A percentile compares a stretch with the other conserved stretches of the same genome.
These are phyloP conservation scores for Clarireedia homoeocarpa DNA, from an alignment of 2,329 filamentous ascomycete genomes.

Conservation along the genomic window DNA sequence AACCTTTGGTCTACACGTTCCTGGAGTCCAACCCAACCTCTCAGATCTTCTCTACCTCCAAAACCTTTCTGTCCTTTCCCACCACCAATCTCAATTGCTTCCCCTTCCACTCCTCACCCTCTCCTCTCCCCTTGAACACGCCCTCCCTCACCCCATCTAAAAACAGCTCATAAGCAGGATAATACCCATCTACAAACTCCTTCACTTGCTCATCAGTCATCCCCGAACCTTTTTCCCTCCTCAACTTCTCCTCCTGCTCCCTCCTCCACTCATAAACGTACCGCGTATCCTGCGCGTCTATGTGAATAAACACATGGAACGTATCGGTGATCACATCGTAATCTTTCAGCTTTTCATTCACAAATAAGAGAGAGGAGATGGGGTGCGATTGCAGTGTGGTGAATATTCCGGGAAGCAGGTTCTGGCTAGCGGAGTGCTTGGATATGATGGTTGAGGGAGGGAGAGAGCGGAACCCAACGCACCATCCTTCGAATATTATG, in stretches of 20 bases:
- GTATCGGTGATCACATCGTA: conserved; percentile 53
- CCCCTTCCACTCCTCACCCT: conserved; percentile 27
- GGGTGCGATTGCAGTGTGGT: conserved; percentile 37
- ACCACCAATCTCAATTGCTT: conserved; percentile 44
- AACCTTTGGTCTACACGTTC: background rate
- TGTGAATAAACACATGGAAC: conserved; percentile 57
- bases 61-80: conserved; percentile 37
- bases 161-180: conserved; percentile 49
- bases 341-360: conserved; percentile 49
- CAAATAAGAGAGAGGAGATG: conserved; percentile 46
- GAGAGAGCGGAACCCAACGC: conserved; percentile 57
- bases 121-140: conserved; percentile 31
- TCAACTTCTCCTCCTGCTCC: conserved; percentile 54
- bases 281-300: conserved; percentile 51
- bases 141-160: conserved; percentile 41
- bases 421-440: conserved; percentile 31
- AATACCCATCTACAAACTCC: conserved; percentile 55
- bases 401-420: conserved; percentile 14
- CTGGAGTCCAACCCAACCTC: background rate
- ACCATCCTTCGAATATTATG: conserved; percentile 67
- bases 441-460: conserved; percentile 35
- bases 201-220: conserved; percentile 61
- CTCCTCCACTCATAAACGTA: conserved; percentile 63
- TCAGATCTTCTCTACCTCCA: conserved; percentile 29
- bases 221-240: conserved; percentile 46